Base-by-base conservation (phyloP, 2,329 filamentous ascomycete species). In the Colletotrichum graminicola region DNA sequence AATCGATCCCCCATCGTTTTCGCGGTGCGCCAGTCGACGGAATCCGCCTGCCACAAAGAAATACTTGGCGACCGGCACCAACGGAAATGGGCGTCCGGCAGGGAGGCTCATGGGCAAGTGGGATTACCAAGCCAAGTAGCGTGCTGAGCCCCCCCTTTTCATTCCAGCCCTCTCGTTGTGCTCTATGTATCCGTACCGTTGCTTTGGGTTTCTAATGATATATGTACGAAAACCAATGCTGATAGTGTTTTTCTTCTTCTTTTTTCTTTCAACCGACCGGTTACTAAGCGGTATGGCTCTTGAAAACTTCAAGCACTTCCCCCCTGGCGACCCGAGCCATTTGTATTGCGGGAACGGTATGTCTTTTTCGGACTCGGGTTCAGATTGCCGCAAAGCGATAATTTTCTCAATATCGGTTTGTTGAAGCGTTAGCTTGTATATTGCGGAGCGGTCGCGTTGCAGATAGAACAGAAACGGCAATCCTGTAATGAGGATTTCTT, bases 41-140 rank as follows among this genome's bases (percentile, higher is more conserved):
- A 69, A 62, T 56, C 60, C 55, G 47, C 45, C 54, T 54, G 62
- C 62, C 62, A 66, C 54, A 36, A 59, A 51, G 43, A 60, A 26
- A 36, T 43, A 62, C 39, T 62, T 43, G 51, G 57, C 49, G 57
- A 60, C 26, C 45, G n/a, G 57, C n/a, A 45, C n/a, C 64, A 60
- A 57, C 23, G 52, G 29, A 41, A 16, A 49, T 39, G 21, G 66
- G 29, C 41, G 51, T 49, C 29, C 54, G 62, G n/a, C 32, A 12
- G 39, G 21, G 54, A 32, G 29, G 21, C 51, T 36, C 8, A 34
- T 49, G n/a, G 45, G 59, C 43, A 39, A 55, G 55, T 18, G 57
- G 52, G 29, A 10, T 21, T 10, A 7, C 12, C 29, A 5, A 14
- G 34, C 26, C 45, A 34, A 36, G 41, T 10, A 29, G 4, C 29